Conservation (phyloP, 192 early-diverging fungal genomes). For the Pilaira anomala region DNA sequence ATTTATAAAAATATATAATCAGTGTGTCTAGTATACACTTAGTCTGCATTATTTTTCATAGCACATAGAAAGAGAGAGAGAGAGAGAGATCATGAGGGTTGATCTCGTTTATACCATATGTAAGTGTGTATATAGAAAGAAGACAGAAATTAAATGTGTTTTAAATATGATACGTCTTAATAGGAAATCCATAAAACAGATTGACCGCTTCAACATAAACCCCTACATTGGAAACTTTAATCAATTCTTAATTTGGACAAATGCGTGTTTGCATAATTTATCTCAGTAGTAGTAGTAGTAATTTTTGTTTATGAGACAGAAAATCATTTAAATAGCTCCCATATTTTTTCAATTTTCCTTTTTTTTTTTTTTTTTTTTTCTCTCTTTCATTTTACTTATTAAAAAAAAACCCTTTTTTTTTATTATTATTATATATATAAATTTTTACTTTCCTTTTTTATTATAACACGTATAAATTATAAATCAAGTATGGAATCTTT, state of each 20-base stretch:
- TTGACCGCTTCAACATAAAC: not conserved
- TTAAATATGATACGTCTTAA: not conserved
- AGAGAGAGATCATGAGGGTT: too few species aligned
- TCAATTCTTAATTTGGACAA: not conserved
- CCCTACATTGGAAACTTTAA: not conserved
- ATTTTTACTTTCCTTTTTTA: conserved; percentile 4
- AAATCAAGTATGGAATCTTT: conserved; percentile 78
- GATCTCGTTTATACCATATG: not conserved
- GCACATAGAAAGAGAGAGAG: too few species aligned
- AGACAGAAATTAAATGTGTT: not conserved
- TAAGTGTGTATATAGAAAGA: not conserved
- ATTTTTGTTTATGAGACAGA: too few species aligned
- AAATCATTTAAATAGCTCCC: not conserved
- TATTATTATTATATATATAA: too few species aligned
- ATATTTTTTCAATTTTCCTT: not conserved
- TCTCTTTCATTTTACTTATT: not conserved
- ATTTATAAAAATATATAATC: not conserved
- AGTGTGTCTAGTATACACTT: too few species aligned
- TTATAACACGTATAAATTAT: not conserved
- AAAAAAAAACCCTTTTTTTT: not conserved
- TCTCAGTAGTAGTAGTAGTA: too few species aligned
- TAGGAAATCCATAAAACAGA: not conserved
- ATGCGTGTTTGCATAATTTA: not conserved
- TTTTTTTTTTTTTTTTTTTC: not conserved
- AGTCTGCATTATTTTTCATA: not conserved